phyloP scores from a whole-genome alignment of 306 rosid genomes.

The Mimosa pudica region DNA sequence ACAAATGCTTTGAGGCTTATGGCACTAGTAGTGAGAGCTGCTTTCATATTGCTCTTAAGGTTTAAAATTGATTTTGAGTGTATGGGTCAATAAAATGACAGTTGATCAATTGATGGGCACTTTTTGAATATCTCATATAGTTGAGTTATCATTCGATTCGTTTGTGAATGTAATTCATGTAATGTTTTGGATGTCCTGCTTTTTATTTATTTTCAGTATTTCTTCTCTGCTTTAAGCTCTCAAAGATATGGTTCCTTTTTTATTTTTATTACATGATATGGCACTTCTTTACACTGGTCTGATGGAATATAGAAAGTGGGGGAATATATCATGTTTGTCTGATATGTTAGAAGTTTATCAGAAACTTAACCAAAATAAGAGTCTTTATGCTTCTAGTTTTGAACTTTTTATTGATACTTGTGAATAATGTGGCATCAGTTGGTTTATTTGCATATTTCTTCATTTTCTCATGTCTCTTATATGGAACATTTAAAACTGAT shows the following conservation, averaged over 20 bases:
- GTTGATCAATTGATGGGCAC: neutral
- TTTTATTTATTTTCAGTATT: slow-evolving; percentile 1
- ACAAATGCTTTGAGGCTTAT: neutral
- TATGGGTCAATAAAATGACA: neutral
- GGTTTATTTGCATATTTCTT: neutral
- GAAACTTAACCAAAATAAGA: neutral
- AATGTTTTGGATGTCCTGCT: slow-evolving; percentile 7
- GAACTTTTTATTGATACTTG: neutral
- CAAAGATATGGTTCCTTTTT: neutral
- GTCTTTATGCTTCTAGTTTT: neutral
- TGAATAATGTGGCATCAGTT: neutral
- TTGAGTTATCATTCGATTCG: neutral
- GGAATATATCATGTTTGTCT: neutral
- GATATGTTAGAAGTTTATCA: neutral
- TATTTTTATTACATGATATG: neutral
- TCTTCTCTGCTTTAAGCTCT: neutral
- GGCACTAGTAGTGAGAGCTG: neutral
- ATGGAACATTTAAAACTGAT: neutral
- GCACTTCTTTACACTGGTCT: neutral
- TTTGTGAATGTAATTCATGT: neutral
- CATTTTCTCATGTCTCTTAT: slow-evolving; percentile 1
- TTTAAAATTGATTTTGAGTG: neutral
- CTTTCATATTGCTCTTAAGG: neutral
- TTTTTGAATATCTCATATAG: neutral
- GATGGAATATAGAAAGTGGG: slow-evolving; percentile 1